phyloP scores from a whole-genome alignment of 2,329 filamentous ascomycete species.

The Sclerotinia borealis region DNA sequence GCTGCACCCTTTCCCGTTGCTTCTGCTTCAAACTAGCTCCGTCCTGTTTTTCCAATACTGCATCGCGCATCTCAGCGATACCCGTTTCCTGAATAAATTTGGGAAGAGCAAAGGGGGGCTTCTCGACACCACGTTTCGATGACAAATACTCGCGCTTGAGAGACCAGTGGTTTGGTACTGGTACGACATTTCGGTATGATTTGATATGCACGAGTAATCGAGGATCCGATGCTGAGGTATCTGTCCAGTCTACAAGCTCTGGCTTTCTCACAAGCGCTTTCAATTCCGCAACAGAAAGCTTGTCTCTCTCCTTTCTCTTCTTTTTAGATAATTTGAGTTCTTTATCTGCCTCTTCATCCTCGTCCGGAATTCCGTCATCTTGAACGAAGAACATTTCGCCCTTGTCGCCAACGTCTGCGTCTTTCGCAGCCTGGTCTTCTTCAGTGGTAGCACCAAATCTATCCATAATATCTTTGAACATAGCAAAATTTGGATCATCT shows the following conservation, averaged over 20 bases:
- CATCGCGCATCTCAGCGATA: conserved; percentile 96
- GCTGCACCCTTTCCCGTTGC: conserved; percentile 86
- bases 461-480: conserved; percentile 76
- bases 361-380: conserved; percentile 79
- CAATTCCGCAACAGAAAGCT: conserved; percentile 88
- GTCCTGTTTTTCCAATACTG: conserved; percentile 90
- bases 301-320: conserved; percentile 85
- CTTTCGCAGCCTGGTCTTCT: conserved; percentile 58
- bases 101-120: conserved; percentile 83
- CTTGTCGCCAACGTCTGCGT: conserved; percentile 65
- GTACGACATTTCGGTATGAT: conserved; percentile 88
- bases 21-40: conserved; percentile 90
- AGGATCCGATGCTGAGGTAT: conserved; percentile 85
- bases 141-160: conserved; percentile 96
- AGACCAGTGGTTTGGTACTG: conserved; percentile 90
- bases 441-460: conserved; percentile 66
- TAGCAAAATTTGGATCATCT: conserved; percentile 72
- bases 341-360: conserved; percentile 63
- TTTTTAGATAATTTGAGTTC: conserved; percentile 82
- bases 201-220: conserved; percentile 90
- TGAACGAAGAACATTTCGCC: conserved; percentile 80
- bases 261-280: conserved; percentile 88
- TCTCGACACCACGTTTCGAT: conserved; percentile 94
- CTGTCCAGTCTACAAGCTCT: conserved; percentile 96
- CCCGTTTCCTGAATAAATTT: conserved; percentile 97